Evolutionary conservation across 2,329 filamentous ascomycete genomes (phyloP), one percentile per base, ranked within the genome.

Genomic region (Cordyceps sp.): DNA sequence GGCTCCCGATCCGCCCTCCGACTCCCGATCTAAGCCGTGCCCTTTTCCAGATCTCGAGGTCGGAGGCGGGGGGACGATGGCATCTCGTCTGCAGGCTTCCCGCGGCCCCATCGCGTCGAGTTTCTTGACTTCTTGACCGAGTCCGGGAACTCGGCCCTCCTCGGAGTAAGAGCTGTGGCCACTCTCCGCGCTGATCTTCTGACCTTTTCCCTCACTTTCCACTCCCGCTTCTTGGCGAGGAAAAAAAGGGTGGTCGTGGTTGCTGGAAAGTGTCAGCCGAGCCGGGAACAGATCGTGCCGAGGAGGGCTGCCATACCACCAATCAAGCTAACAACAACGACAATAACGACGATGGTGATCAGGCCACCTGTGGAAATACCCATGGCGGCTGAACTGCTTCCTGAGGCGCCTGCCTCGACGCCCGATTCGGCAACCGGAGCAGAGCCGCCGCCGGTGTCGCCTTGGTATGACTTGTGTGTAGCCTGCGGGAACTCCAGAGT

Each of bases 161-260:
- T 58, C 6, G 73, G 73, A n/a, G 73, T 77, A 34, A 78, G 59
- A 5, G 64, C 73, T 4, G 62, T 66, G 27, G 66, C 69, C 19
- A 78, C 69, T 45, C 62, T 72, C 38, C 62, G 64, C 21, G 73
- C 72, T 2, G 80, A 85, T 40, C 69, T 71, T 34, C 76, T 69
- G 35, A 92, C 62, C 20, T 66, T 78, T 48, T 81, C 72, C 36
- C 75, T 71, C 42, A 90, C 62, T 41, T 75, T 79, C 83, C 83
- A 90, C 53, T 86, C 80, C 29, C 76, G 72, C 58, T 83, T 85
- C 63, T 90, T 90, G 34, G 83, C 79, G 24, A 88, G 51, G 52
- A 77, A 83, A 58, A 80, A 92, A 19, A 90, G 69, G 3, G 72
- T 57, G 3, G 73, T 69, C 22, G 68, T 76, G 16, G 62, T 64